These are phyloP conservation scores for Zygotorulaspora mrakii DNA, from an alignment of 1,139 yeast species.

Conservation along the genomic window DNA sequence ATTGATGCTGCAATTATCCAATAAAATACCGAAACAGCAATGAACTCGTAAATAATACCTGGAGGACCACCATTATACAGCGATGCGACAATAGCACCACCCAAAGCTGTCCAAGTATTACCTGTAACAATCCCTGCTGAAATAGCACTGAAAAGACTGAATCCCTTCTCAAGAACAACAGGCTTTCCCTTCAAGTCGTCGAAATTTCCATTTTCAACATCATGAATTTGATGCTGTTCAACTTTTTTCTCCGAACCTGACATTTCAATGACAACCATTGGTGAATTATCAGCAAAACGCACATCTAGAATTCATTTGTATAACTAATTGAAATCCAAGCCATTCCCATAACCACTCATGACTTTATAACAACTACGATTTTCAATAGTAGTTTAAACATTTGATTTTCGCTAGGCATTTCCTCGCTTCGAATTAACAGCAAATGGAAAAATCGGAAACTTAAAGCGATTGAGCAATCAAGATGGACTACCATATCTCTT, in stretches of 20 bases:
- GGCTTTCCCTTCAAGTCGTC: not conserved
- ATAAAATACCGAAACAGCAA: constrained; percentile 10
- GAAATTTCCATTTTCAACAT: constrained; percentile 7
- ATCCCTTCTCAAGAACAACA: constrained; percentile 3
- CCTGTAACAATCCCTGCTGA: constrained; percentile 10
- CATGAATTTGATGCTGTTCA: constrained; percentile 1
- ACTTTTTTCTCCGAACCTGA: not conserved
- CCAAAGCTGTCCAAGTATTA: constrained; percentile 12
- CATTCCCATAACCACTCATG: too few relatives aligned
- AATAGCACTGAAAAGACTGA: constrained; percentile 10
- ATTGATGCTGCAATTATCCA: constrained; percentile 10
- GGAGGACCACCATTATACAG: constrained; percentile 11
- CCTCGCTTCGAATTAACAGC: not conserved
- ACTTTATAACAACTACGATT: too few relatives aligned
- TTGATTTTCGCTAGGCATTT: not conserved
- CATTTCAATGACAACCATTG: too few relatives aligned
- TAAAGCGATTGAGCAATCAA: not conserved
- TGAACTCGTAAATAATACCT: constrained; percentile 10
- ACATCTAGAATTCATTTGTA: too few relatives aligned
- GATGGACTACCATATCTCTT: not conserved
- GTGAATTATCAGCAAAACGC: too few relatives aligned
- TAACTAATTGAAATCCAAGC: too few relatives aligned
- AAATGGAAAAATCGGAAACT: not conserved
- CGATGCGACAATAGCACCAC: constrained; percentile 12
- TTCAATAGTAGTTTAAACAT: too few relatives aligned